A percentile compares a stretch with the other conserved stretches of the same genome.
Conservation (phyloP, 768 basidiomycete genomes). For the Kwoniella shandongensis region DNA sequence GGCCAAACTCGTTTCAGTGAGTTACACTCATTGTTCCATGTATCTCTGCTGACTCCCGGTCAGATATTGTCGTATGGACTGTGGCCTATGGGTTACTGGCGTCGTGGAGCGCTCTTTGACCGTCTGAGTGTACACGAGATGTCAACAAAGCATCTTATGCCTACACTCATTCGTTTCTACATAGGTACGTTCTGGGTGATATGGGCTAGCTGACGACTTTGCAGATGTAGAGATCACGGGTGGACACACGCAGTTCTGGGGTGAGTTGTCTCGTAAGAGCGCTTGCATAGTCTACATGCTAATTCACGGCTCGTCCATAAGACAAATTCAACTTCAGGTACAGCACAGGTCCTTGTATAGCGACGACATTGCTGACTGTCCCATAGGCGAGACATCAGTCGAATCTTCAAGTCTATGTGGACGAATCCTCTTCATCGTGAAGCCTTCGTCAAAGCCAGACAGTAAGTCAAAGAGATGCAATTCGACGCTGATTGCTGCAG, state of each 20-base stretch:
- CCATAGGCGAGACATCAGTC: conserved; percentile 75
- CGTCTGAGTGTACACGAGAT: conserved; percentile 79
- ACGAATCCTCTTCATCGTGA: conserved; percentile 83
- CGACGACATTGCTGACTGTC: conserved; percentile 14
- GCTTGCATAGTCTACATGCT: no score
- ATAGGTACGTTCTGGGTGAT: conserved; percentile 63
- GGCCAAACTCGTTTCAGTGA: conserved; percentile 88
- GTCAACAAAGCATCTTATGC: conserved; percentile 84
- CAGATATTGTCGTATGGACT: conserved; percentile 51
- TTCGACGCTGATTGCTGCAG: conserved; percentile 54
- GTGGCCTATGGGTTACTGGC: conserved; percentile 49
- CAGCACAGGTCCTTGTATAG: neutral
- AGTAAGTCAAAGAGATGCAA: conserved; percentile 58
- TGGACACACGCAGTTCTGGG: conserved; percentile 96
- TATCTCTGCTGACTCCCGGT: neutral
- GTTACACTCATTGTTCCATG: conserved; percentile 27
- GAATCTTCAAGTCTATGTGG: conserved; percentile 87
- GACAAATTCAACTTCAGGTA: conserved; percentile 37
- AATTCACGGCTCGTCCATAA: conserved; percentile 2
- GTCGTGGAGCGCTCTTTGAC: conserved; percentile 65
- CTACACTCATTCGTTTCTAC: conserved; percentile 88
- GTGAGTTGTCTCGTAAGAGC: no score
- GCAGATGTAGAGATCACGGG: conserved; percentile 96
- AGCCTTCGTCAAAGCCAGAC: conserved; percentile 75
- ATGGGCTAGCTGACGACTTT: conserved; percentile 6